A percentile compares a stretch with the other conserved stretches of the same genome.
Evolutionary conservation across 2,329 filamentous ascomycete genomes (phyloP).

Genomic region (Alternaria panax): DNA sequence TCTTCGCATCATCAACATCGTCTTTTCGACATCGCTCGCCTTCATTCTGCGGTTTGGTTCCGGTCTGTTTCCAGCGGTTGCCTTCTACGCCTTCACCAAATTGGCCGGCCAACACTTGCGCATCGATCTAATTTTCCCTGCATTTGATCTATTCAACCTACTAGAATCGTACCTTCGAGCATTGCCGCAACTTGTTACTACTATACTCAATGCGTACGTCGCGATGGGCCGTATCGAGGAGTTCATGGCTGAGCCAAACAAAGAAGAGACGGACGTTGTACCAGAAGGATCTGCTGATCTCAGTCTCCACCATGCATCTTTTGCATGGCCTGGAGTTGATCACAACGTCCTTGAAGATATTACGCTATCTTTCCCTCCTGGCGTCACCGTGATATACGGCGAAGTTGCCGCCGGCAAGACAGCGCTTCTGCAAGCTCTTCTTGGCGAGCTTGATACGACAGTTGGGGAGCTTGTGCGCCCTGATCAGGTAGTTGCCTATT

Average conservation of each 20-base stretch:
- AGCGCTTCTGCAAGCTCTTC: slow-evolving; percentile 64
- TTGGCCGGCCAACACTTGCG: slow-evolving; percentile 72
- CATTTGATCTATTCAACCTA: slow-evolving; percentile 79
- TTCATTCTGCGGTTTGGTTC: slow-evolving; percentile 76
- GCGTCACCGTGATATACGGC: slow-evolving; percentile 68
- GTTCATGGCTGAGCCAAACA: slow-evolving; percentile 87
- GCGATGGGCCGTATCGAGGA: slow-evolving; percentile 81
- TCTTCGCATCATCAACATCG: slow-evolving; percentile 67
- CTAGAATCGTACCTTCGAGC: slow-evolving; percentile 77
- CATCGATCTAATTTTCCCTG: slow-evolving; percentile 86
- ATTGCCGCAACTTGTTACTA: slow-evolving; percentile 76
- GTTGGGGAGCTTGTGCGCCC: slow-evolving; percentile 61
- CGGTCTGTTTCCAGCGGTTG: slow-evolving; percentile 78
- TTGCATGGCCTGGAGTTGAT: slow-evolving; percentile 77
- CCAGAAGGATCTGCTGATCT: slow-evolving; percentile 49
- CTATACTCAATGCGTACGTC: slow-evolving; percentile 81
- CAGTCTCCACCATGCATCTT: slow-evolving; percentile 70
- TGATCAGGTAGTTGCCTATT: slow-evolving; percentile 67
- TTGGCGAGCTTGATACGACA: slow-evolving; percentile 66
- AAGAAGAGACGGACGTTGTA: slow-evolving; percentile 60
- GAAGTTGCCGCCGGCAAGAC: slow-evolving; percentile 71
- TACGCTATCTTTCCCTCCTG: slow-evolving; percentile 61
- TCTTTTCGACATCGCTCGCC: slow-evolving; percentile 69
- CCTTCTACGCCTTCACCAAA: slow-evolving; percentile 82
- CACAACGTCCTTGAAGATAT: slow-evolving; percentile 64